Conservation (phyloP, 2,329 filamentous ascomycete species). For the Scolecobasidium constrictum region DNA sequence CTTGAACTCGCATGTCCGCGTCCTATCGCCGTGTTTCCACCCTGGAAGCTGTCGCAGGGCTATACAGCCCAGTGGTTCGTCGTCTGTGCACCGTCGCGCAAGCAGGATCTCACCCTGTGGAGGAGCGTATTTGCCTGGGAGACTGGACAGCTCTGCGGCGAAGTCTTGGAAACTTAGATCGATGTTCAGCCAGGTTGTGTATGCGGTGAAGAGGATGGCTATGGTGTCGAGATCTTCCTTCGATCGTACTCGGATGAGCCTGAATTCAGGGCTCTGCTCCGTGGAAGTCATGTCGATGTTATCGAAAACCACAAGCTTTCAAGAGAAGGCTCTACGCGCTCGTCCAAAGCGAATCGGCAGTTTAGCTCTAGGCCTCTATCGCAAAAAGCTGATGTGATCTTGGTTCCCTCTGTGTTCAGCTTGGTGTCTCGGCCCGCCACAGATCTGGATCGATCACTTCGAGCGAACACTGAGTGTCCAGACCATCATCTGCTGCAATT, state of each 20-base stretch:
- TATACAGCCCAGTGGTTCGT: slow-evolving; percentile 37
- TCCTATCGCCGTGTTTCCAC: slow-evolving; percentile 18
- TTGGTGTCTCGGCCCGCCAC: no score
- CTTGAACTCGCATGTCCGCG: slow-evolving; percentile 42
- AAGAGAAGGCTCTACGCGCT: no score
- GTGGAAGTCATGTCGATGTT: no score
- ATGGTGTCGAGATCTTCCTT: slow-evolving; percentile 27
- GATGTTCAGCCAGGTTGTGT: slow-evolving; percentile 34
- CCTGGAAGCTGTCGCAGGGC: slow-evolving; percentile 32
- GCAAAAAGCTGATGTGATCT: no score
- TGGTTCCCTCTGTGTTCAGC: no score
- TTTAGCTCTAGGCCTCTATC: no score
- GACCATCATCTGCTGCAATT: no score
- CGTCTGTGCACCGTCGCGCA: slow-evolving; percentile 22
- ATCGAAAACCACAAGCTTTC: no score
- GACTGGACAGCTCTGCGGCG: slow-evolving; percentile 36
- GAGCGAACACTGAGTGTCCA: no score
- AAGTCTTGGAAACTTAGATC: slow-evolving; percentile 49
- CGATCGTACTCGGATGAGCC: not conserved
- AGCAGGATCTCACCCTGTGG: slow-evolving; percentile 39
- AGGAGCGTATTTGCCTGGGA: slow-evolving; percentile 44
- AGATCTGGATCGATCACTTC: no score
- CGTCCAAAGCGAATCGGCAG: no score
- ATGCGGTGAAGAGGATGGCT: slow-evolving; percentile 26
- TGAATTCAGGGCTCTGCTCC: no score